Percentiles rank a stretch among this genome's conserved stretches.
Conservation (phyloP, 2,329 filamentous ascomycete species). For the Tolypocladium tropicale region DNA sequence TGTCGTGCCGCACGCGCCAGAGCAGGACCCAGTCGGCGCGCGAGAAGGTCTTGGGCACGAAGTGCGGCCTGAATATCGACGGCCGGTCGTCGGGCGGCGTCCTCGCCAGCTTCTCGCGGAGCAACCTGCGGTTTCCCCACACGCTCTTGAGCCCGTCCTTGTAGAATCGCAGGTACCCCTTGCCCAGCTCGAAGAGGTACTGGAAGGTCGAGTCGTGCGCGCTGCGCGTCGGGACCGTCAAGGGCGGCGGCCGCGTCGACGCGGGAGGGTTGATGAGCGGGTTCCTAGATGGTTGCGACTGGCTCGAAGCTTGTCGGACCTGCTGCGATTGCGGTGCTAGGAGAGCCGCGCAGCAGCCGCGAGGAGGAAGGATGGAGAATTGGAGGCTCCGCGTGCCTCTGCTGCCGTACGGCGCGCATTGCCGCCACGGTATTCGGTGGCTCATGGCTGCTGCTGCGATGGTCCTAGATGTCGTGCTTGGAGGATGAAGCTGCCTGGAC, state of each 20-base stretch:
- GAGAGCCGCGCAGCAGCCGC: conserved; percentile 5
- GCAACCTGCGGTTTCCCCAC: conserved; percentile 50
- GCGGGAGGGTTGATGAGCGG: conserved; percentile 57
- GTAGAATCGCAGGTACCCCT: conserved; percentile 77
- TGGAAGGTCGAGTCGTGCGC: conserved; percentile 18
- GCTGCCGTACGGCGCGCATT: conserved; percentile 12
- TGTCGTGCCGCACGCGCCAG: conserved; percentile 58
- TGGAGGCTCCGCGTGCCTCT: background rate
- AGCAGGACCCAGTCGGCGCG: conserved; percentile 64
- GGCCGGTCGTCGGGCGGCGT: conserved; percentile 46
- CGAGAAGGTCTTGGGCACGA: conserved; percentile 29
- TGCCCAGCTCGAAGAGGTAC: conserved; percentile 54
- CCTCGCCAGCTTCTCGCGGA: conserved; percentile 31
- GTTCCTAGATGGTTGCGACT: conserved; percentile 15
- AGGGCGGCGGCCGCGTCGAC: conserved; percentile 61
- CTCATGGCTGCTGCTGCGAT: conserved; percentile 15
- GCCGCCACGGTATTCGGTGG: conserved; percentile 19
- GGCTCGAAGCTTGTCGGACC: conserved; percentile 10
- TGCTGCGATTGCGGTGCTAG: conserved; percentile 9
- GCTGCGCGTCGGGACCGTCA: conserved; percentile 50
- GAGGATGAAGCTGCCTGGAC: background rate
- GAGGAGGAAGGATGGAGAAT: conserved; percentile 1
- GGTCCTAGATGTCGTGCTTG: background rate
- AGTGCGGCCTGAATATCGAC: conserved; percentile 22
- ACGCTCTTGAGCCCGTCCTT: conserved; percentile 72